Base-by-base conservation (phyloP, 768 basidiomycete genomes). In the Scleroderma bovista region DNA sequence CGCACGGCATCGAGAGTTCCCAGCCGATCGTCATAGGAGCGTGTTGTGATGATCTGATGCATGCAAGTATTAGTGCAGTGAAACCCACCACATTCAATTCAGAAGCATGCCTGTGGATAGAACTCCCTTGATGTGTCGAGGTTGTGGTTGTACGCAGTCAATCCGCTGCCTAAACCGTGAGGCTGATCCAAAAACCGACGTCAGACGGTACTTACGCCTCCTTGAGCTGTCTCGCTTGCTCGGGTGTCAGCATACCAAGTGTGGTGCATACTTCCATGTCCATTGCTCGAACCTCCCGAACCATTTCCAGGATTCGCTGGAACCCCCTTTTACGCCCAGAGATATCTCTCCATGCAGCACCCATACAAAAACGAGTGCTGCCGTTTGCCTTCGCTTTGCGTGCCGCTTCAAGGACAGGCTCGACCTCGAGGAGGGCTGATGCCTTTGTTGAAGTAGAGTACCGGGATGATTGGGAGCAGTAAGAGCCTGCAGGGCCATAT, bases 241-340 rank as follows among this genome's bases (percentile, higher is more conserved):
- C 92, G 20, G 93, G 89, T 11, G 84, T 82, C 42, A 99, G 76
- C 95, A 99, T 98, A 41, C 95, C 95, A 26, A 99, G 80, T 5
- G 95, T 99, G 37, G 95, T 97, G 74, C 95, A 99, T 22, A 99
- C 95, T 71, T 99, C 95, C 95, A 99, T 96, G 36, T 86, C 94
- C 90, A 97, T 93, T 17, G 80, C 88, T 56, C 94, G 83, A 66
- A 92, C 83, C 67, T 90, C 80, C 32, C 77, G 75, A 50, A 98
- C 94, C 93, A 98, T 98, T 55, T 82, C 74, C 55, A 98, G 72
- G 60, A 98, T 97, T 59, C 81, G 80, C 65, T 96, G 90, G 56
- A 98, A 98, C 0, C 94, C 93, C 38, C 89, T 78, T 68, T 95
- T 96, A 55, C 91, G 80, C 2, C 95, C 93, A 10, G 88, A 83